Base-by-base conservation (phyloP, 352 stramenopile species). In the Phytophthora sp. region DNA sequence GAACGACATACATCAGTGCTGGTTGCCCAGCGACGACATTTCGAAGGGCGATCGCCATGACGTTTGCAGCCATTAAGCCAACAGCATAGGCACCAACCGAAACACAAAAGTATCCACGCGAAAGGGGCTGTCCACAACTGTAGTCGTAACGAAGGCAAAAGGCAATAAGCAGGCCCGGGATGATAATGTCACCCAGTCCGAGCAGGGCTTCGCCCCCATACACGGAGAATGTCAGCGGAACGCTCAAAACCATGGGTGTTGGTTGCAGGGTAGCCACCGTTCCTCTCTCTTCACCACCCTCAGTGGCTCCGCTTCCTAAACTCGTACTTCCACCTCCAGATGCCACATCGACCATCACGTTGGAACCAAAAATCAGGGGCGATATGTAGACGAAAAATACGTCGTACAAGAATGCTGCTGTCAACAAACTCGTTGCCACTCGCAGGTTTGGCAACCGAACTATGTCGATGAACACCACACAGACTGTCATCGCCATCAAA, bases 1-100 rank as follows among this genome's bases (percentile, higher is more conserved):
- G 93, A 1, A 99, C 96, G 21, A 99, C 80, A 74, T 99, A 99
- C 76, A 99, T 89, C 8, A 99, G 77, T 21, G 96, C 96, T 8
- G 95, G 96, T 61, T 99, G 96, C 8, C 96, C 95, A 5, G 73
- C 65, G 9, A 91, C 69, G 46, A 98, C 84, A 35, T 87, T 49
- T 66, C 96, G 95, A 1, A 98, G 54, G 41, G 96, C 88, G 27
- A 98, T 91, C 0, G 95, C 93, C 79, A 89, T 89, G 8, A 86
- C 56, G 76, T 98, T 98, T 12, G 96, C 96, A 66, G 96, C 85
- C 48, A 96, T 66, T 30, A 99, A 75, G 1, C 94, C 94, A 7
- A 92, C 70, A 5, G 93, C 93, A 69, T 98, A 99, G 3, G 88
- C 80, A 8, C 83, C 66, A 3, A 62, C 70, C 1, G 74, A 62